Conservation (phyloP, 2,329 filamentous ascomycete species). For the Colletotrichum acutatum region DNA sequence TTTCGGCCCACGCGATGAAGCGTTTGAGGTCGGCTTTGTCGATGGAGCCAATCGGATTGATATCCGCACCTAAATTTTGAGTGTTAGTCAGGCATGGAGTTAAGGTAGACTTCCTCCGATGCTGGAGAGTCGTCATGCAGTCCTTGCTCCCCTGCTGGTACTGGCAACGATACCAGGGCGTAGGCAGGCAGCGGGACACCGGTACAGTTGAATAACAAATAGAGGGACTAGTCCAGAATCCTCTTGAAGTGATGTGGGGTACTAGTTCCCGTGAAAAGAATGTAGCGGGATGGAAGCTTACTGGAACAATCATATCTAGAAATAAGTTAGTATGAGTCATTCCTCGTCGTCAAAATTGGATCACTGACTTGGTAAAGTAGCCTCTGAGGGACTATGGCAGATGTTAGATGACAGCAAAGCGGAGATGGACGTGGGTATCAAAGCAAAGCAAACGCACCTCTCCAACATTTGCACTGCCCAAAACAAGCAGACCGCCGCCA, state of each 20-base stretch:
- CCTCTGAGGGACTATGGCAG: constrained; percentile 47
- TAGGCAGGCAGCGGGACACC: neutral
- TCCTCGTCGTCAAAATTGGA: neutral
- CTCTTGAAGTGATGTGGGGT: neutral
- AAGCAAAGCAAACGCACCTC: constrained; percentile 8
- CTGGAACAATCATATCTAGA: constrained; percentile 35
- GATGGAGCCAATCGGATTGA: constrained; percentile 72
- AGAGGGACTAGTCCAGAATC: neutral
- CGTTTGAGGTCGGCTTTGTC: constrained; percentile 75
- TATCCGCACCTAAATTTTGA: constrained; percentile 39
- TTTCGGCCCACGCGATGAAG: constrained; percentile 75
- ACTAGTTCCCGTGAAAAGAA: neutral
- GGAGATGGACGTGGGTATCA: constrained; percentile 23
- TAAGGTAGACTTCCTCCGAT: too few species aligned
- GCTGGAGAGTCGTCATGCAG: neutral
- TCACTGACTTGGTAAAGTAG: constrained; percentile 71
- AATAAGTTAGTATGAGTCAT: neutral
- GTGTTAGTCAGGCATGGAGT: constrained; percentile 2
- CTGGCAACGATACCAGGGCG: neutral
- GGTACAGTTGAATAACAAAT: neutral
- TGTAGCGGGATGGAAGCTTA: neutral
- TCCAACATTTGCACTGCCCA: constrained; percentile 76
- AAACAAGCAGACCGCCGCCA: constrained; percentile 70
- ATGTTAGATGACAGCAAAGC: neutral
- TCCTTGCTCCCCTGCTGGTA: neutral